Base-by-base conservation (phyloP, 768 basidiomycete species). In the Boletus rubroflammeus region DNA sequence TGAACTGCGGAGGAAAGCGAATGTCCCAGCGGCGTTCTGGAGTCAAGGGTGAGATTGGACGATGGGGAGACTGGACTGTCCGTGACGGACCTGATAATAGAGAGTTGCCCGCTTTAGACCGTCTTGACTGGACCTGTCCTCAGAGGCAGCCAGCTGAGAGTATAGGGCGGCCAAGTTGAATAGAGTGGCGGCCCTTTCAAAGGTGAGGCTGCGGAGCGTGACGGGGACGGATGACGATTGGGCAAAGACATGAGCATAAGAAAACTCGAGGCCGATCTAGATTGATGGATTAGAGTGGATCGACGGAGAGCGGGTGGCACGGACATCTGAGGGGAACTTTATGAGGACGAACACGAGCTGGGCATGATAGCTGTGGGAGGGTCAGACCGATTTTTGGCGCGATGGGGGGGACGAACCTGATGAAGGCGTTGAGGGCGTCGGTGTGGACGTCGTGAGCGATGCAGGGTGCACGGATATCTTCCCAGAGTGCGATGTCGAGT, bases 111-210 rank as follows among this genome's bases (percentile, higher is more conserved):
- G 82, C 64, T 91, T 96, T 49, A 97, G 85, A 5, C 93, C 93
- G n/a, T 93, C 88, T 14, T 76, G 72, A 15, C 68, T 80, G 19
- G 83, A 81, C 56, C 90, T 82, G 68, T 90, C 86, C 66, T 90
- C 85, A 0, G 79, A 65, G 4, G 77, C 76, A 0, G 86, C 95
- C 28, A 97, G 75, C 51, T 90, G 86, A 3, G 90, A 90, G 66
- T 88, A 90, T n/a, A 94, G 71, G 3, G 91, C 83, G 1, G 87
- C 91, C 5, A 98, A 76, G 64, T 98, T 98, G 76, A 88, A 96
- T 1, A 98, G 70, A 0, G 90, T 76, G 21, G 81, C 76, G 2
- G 87, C 84, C 15, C 89, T 79, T 67, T 98, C 96, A 60, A 88
- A 97, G 2, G 81, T 73, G n/a, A 98, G 75, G 55, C 86, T 94